These are phyloP conservation scores for Tetrapisispora arboricola DNA, from an alignment of 805 yeast species.

Conservation along the genomic window DNA sequence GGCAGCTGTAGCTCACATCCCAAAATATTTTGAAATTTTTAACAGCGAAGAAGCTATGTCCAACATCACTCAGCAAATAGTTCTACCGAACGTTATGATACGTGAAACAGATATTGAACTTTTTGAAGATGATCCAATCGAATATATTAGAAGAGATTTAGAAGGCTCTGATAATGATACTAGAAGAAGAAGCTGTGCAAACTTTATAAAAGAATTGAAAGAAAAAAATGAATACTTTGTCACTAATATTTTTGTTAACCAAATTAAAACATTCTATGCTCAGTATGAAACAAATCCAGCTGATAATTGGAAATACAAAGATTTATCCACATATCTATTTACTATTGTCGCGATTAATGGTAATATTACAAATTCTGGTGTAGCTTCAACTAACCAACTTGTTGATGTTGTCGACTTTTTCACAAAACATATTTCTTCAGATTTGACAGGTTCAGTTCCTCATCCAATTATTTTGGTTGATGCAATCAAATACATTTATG, in stretches of 20 bases:
- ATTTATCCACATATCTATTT: slow-evolving; percentile 76
- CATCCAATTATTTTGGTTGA: slow-evolving; percentile 82
- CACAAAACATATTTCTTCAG: slow-evolving; percentile 68
- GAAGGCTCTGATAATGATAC: slow-evolving; percentile 94
- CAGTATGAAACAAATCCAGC: slow-evolving; percentile 35
- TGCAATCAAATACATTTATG: slow-evolving; percentile 82
- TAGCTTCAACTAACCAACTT: slow-evolving; percentile 71
- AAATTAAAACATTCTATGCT: slow-evolving; percentile 58
- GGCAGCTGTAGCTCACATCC: slow-evolving; percentile 67
- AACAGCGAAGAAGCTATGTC: slow-evolving; percentile 52
- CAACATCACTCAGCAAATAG: slow-evolving; percentile 71
- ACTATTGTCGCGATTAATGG: slow-evolving; percentile 90
- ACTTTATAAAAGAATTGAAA: slow-evolving; percentile 77
- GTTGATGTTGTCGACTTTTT: slow-evolving; percentile 86
- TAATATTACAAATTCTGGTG: slow-evolving; percentile 74
- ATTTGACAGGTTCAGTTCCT: slow-evolving; percentile 47
- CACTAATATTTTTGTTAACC: slow-evolving; percentile 63
- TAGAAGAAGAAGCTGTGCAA: slow-evolving; percentile 87
- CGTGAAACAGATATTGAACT: slow-evolving; percentile 84
- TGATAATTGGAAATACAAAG: slow-evolving; percentile 73
- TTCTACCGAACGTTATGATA: slow-evolving; percentile 78
- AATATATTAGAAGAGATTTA: slow-evolving; percentile 80
- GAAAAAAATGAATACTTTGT: slow-evolving; percentile 64
- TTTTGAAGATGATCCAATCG: slow-evolving; percentile 96
- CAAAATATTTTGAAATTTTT: slow-evolving; percentile 57